A percentile compares a stretch with the other conserved stretches of the same genome.
Conservation (phyloP, 2,329 filamentous ascomycete species). For the Domatiomyces catenatus region DNA sequence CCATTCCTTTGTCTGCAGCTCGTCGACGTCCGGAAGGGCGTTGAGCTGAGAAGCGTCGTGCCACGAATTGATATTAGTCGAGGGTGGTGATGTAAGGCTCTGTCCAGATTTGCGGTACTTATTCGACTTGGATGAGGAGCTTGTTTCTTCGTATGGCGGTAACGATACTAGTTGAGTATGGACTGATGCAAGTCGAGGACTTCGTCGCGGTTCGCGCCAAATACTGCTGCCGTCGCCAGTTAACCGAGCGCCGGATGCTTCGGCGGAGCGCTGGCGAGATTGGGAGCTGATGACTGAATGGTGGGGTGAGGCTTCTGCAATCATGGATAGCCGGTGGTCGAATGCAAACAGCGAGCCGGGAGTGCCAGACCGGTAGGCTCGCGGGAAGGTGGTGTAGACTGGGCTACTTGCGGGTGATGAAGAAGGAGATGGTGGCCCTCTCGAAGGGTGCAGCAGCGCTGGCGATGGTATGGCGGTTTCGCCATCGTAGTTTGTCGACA, state of each 20-base stretch:
- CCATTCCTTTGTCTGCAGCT: background rate
- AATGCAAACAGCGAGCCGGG: background rate
- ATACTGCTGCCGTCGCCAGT: background rate
- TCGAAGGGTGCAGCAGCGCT: background rate
- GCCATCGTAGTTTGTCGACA: background rate
- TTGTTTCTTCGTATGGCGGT: background rate
- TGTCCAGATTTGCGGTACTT: background rate
- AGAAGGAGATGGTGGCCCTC: background rate
- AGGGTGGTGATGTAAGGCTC: background rate
- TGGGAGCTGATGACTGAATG: background rate
- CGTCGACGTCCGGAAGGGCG: background rate
- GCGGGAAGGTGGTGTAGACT: background rate
- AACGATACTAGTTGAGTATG: background rate
- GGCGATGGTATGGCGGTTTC: background rate
- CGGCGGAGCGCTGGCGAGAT: background rate
- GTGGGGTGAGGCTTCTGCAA: slow-evolving; percentile 1
- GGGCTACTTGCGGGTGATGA: background rate
- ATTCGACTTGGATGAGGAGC: background rate
- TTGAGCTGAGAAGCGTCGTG: background rate
- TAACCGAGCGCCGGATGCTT: background rate
- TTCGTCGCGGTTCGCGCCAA: background rate
- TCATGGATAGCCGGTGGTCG: background rate
- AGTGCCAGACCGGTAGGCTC: background rate
- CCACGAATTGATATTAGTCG: background rate
- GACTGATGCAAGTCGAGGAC: background rate